Base-by-base conservation (phyloP, 2,329 filamentous ascomycete genomes). In the Coniochaeta ligniaria region DNA sequence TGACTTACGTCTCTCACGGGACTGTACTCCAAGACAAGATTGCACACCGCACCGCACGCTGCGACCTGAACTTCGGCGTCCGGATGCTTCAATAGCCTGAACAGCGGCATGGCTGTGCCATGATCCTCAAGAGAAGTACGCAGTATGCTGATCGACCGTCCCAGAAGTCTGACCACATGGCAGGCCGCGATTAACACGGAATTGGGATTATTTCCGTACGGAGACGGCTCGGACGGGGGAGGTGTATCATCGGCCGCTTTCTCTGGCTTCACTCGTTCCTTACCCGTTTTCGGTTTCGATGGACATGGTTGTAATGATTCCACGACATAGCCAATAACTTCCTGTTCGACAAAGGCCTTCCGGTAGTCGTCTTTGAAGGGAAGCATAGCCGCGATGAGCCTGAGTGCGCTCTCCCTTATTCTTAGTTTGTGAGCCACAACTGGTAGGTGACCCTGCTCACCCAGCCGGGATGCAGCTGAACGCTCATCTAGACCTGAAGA, bases 101-200 rank as follows among this genome's bases (percentile, higher is more conserved):
- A 89, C 8, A 96, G 77, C 3, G 93, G 93, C 65, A 86, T 82
- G 1, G 90, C 88, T 58, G 96, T 88, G 6, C 87, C 89, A 62
- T 91, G 86, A 73, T 99, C 95, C 61, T 96, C 91, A 55, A 99
- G 77, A 58, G 89, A 90, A 3, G 95, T 98, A 57, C 95, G 81
- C 20, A 98, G 76, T 50, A 94, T 87, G 70, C 85, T 90, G 24
- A 96, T 88, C 1, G 92, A 96, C 47, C 95, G 85, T 2, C 92
- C 91, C 56, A 98, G 79, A 71, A 92, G 90, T 63, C 91, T 84
- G 31, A 92, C 84, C 28, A 90, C 87, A 69, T 91, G 88, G 70
- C 93, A 97, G 1, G 92, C 94, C 22, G 93, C 92, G 60, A 96
- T 82, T 24, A 98, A 80, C 24, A 96, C 93, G 3, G 84, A 77